phyloP scores from a whole-genome alignment of 305 asterid species.

The Coffea humblotiana region DNA sequence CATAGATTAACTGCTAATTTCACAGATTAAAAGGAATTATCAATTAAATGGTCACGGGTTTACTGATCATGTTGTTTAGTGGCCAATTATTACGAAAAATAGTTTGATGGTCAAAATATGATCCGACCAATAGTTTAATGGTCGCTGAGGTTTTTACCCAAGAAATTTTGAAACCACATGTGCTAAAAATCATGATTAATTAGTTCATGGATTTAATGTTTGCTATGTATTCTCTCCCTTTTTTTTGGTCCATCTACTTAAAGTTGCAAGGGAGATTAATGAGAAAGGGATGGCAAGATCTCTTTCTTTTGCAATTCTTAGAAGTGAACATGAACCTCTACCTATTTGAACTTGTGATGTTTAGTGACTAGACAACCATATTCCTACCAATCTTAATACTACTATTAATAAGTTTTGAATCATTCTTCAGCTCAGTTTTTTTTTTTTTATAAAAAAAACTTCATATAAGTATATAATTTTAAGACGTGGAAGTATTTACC shows the following conservation, averaged over 20 bases:
- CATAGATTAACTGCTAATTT: no score
- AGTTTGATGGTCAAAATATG: no score
- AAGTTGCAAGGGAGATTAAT: background rate
- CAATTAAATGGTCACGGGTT: no score
- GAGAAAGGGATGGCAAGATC: background rate
- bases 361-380: constrained; percentile 8
- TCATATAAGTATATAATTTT: no score
- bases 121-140: no score
- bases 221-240: background rate
- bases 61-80: no score
- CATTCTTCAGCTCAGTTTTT: background rate
- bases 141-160: no score
- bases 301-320: background rate
- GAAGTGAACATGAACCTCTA: background rate
- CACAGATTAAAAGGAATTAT: no score
- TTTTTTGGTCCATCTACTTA: background rate
- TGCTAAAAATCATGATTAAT: background rate
- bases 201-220: background rate
- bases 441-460: no score
- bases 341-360: background rate
- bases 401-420: background rate
- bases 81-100: no score
- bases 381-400: background rate
- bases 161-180: background rate
- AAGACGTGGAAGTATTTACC: no score